Base-by-base conservation (phyloP, 345 rosid genomes). In the Dovyalis caffra region DNA sequence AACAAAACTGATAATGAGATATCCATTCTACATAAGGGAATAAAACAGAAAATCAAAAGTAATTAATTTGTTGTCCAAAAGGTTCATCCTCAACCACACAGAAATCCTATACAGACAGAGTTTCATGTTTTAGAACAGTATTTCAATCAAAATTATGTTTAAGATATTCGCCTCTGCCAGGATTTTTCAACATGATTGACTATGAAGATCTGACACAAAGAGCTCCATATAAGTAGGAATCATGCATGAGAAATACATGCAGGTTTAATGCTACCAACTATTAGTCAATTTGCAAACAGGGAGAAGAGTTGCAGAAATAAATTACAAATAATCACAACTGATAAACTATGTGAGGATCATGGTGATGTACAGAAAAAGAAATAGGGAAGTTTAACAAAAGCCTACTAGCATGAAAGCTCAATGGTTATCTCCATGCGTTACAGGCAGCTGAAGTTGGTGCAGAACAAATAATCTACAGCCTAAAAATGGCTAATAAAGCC, bases 391-490 rank as follows among this genome's bases (percentile, higher is more conserved):
- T 37, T 66, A 45, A 67, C 69, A 67, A 40, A 38, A 67, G n/a
- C 70, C 32, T 31, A 49, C 28, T 69, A 69, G 63, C 40, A 69
- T 69, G 72, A 68, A 12, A 68, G 60, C 60, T 45, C 72, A 68
- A 68, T 29, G 57, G 49, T 47, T 47, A 68, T 68, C 72, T 47
- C 61, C 37, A 29, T 25, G 16, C 31, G 40, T 51, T 51, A 69
- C 73, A 69, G 60, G 61, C 21, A 49, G 62, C 73, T 69, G 73
- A 51, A 69, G 43, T 32, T 69, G 73, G 38, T 23, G 70, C 49
- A 37, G 31, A 69, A 69, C 34, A 69, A 45, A 43, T 69, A 28
- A 68, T 47, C 71, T 28, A 14, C 34, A 31, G 71, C 35, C 60
- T 68, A 69, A 32, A 20, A 47, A 45, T 69, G 72, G 60, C 38